These are phyloP conservation scores for Chlamydomonas sp. DNA, from an alignment of 139 green algal genomes.

Conservation along the genomic window DNA sequence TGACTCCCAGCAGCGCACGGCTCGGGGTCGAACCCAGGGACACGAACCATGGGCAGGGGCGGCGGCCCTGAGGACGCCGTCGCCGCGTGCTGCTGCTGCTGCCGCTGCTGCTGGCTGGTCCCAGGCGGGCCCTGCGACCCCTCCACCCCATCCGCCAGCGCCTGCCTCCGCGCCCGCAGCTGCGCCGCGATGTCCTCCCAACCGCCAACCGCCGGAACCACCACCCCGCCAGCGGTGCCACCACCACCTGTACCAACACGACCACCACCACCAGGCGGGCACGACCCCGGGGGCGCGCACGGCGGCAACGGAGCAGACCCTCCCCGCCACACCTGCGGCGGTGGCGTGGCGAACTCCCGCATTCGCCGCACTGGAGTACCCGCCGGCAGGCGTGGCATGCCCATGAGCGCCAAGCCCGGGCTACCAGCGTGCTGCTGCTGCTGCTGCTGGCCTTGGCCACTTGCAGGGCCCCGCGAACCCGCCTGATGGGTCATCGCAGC, in stretches of 20 bases:
- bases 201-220: conserved; percentile 12
- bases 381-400: too few species aligned
- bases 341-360: too few species aligned
- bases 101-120: neutral
- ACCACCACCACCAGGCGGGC: neutral
- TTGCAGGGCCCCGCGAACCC: too few species aligned
- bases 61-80: neutral
- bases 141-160: neutral
- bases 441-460: too few species aligned
- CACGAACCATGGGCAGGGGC: neutral
- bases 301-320: neutral
- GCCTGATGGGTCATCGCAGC: too few species aligned
- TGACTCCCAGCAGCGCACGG: neutral
- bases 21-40: neutral
- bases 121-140: neutral
- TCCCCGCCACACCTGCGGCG: neutral
- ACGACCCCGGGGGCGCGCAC: neutral
- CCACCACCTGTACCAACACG: neutral
- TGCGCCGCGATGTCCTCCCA: conserved; percentile 28
- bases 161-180: conserved; percentile 4
- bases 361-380: neutral
- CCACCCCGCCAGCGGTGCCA: neutral
- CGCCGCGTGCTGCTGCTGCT: neutral
- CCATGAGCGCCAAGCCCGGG: too few species aligned
- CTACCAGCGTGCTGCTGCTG: too few species aligned